These are phyloP conservation scores for Leccinum ponderosum DNA, from an alignment of 1,284 basidiomycete species.

Conservation along the genomic window DNA sequence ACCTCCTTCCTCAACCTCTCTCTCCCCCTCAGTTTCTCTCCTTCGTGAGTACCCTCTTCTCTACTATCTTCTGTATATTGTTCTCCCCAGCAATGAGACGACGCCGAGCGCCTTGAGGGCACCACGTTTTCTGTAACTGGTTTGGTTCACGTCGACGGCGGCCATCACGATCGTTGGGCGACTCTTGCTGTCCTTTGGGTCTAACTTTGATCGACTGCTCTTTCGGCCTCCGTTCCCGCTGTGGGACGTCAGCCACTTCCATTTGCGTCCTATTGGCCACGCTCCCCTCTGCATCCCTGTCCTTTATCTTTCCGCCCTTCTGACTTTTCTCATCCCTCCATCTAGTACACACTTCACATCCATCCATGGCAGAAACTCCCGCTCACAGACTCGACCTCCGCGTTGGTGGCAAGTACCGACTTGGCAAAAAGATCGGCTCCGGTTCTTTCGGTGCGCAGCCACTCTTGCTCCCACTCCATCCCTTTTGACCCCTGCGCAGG, in stretches of 20 bases:
- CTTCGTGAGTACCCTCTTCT: conserved; percentile 26
- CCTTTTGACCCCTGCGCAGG: conserved; percentile 46
- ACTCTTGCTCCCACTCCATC: background rate
- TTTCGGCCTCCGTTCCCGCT: conserved; percentile 3
- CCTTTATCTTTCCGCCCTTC: conserved; percentile 11
- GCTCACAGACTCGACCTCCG: conserved; percentile 88
- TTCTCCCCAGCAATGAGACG: conserved; percentile 3
- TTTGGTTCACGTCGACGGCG: conserved; percentile 4
- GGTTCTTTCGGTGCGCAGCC: conserved; percentile 88
- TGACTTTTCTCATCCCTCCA: conserved; percentile 13
- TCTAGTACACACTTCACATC: conserved; percentile 18
- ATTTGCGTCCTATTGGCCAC: conserved; percentile 16
- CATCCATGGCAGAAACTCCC: conserved; percentile 64
- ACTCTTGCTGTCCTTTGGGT: background rate
- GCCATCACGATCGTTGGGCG: conserved; percentile 1
- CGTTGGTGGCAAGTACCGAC: conserved; percentile 97
- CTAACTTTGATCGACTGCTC: background rate
- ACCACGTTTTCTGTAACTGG: conserved; percentile 27
- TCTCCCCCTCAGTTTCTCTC: conserved; percentile 12
- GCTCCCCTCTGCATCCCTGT: conserved; percentile 17
- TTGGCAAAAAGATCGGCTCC: conserved; percentile 99
- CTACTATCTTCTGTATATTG: background rate
- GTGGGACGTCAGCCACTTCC: conserved; percentile 29
- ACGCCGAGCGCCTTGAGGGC: conserved; percentile 27
- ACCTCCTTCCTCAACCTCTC: conserved; percentile 17